Evolutionary conservation across 2,329 filamentous ascomycete genomes (phyloP), one percentile per base, ranked within the genome.

Genomic region (Nannizzia gypsea): DNA sequence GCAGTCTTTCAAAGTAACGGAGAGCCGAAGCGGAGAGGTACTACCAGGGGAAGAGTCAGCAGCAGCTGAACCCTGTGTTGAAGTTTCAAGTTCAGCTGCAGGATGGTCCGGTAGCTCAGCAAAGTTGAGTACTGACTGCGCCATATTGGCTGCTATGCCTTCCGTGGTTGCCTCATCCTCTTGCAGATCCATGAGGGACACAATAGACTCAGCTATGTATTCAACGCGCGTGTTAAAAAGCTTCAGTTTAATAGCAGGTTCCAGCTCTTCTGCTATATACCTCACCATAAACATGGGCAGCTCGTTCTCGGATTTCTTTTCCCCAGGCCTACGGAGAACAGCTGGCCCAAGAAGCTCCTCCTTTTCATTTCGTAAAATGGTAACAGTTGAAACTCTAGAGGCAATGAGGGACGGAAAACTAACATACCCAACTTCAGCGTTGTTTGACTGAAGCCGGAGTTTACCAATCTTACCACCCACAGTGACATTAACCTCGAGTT

Each of bases 231-330:
- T 66, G 63, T 95, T 90, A 72, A 88, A 88, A 46, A 97, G 75
- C 70, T 95, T 95, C 61, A 96, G 72, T 70, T 95, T 96, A 65
- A 96, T 78, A 5, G 89, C 85, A 0, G 95, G 92, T 64, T 97
- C 92, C 74, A 95, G 89, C 70, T 97, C 92, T 69, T 97, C 91
- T 0, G 90, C 90, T 64, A 99, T 88, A 75, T 96, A 88, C 56
- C 93, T 83, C 61, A 88, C 83, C 85, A 95, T 96, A 58, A 97
- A 71, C 64, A 91, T 89, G 0, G 86, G 84, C 15, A 73, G 66
- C 15, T 61, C 59, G 6, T 63, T 59, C 20, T 64, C 57, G 11
- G 59, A 60, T 40, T 68, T 59, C 42, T 61, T 65, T 44, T 64
- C 65, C 59, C 65, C 66, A 26, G 68, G 70, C 22, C 61, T 65